Evolutionary conservation across 1,284 basidiomycete species (phyloP).

Genomic region (Erythrobasidium hasegawianum): DNA sequence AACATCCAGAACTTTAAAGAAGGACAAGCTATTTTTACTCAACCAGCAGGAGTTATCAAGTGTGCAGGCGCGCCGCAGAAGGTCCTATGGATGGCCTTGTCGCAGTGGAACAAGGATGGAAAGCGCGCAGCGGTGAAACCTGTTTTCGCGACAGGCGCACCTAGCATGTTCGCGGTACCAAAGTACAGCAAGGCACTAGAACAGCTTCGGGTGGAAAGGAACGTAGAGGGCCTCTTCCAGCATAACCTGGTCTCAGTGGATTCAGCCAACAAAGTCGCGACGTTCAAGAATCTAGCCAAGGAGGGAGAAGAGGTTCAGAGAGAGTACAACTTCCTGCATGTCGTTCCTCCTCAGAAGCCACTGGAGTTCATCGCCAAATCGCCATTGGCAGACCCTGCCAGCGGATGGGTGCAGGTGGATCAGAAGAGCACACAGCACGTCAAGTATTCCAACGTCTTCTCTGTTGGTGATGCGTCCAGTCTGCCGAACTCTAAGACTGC

Average conservation of each 20-base stretch:
- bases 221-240: constrained; percentile 72
- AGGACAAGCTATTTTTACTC: constrained; percentile 90
- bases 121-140: constrained; percentile 58
- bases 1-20: constrained; percentile 69
- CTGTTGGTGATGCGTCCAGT: constrained; percentile 83
- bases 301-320: constrained; percentile 14
- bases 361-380: constrained; percentile 68
- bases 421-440: constrained; percentile 74
- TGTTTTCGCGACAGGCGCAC: constrained; percentile 76
- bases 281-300: constrained; percentile 62
- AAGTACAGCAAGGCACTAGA: constrained; percentile 88
- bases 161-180: constrained; percentile 75
- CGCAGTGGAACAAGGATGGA: constrained; percentile 36
- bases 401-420: constrained; percentile 84
- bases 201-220: constrained; percentile 69
- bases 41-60: constrained; percentile 90
- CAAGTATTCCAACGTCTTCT: constrained; percentile 78
- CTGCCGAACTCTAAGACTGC: constrained; percentile 94
- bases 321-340: constrained; percentile 63
- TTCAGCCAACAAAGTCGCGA: constrained; percentile 65
- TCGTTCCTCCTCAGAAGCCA: constrained; percentile 85
- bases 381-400: constrained; percentile 43
- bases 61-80: constrained; percentile 72
- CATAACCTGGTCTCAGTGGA: constrained; percentile 80
- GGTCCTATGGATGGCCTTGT: constrained; percentile 34